A percentile compares a stretch with the other conserved stretches of the same genome.
Conservation (phyloP, 2,329 filamentous ascomycete genomes). For the Alternaria sp. region DNA sequence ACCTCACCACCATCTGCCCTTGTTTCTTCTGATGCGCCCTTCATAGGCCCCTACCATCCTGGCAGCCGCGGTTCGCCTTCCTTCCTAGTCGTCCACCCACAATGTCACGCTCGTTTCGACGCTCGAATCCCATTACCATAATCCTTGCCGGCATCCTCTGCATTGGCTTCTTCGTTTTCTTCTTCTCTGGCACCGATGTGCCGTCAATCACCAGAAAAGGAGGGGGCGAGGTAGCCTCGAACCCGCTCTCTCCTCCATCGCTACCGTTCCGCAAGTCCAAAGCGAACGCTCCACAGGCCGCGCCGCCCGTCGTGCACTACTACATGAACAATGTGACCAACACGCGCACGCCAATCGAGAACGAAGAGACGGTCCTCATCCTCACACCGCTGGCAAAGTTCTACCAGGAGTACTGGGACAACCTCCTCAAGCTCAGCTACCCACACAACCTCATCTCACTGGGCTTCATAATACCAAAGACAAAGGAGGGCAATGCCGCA, state of each 20-base stretch:
- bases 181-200: slow-evolving; percentile 70
- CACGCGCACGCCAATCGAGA: slow-evolving; percentile 76
- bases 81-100: slow-evolving; percentile 21
- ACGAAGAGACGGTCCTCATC: slow-evolving; percentile 87
- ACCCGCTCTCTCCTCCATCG: slow-evolving; percentile 77
- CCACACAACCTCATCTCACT: slow-evolving; percentile 94
- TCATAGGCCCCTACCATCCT: slow-evolving; percentile 36
- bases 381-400: slow-evolving; percentile 93
- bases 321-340: slow-evolving; percentile 95
- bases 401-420: slow-evolving; percentile 96
- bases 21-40: slow-evolving; percentile 45
- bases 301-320: slow-evolving; percentile 90
- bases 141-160: slow-evolving; percentile 75
- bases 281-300: slow-evolving; percentile 64
- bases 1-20: slow-evolving; percentile 21
- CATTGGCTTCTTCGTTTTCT: slow-evolving; percentile 66
- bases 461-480: slow-evolving; percentile 96
- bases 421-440: slow-evolving; percentile 82
- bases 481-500: slow-evolving; percentile 87
- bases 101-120: slow-evolving; percentile 77
- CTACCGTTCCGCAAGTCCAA: slow-evolving; percentile 75
- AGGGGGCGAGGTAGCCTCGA: slow-evolving; percentile 67
- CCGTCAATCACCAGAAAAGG: slow-evolving; percentile 60
- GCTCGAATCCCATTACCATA: slow-evolving; percentile 79
- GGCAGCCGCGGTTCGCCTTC: slow-evolving; percentile 45